Base-by-base conservation (phyloP, 345 rosid genomes). In the Nephelium lappaceum region DNA sequence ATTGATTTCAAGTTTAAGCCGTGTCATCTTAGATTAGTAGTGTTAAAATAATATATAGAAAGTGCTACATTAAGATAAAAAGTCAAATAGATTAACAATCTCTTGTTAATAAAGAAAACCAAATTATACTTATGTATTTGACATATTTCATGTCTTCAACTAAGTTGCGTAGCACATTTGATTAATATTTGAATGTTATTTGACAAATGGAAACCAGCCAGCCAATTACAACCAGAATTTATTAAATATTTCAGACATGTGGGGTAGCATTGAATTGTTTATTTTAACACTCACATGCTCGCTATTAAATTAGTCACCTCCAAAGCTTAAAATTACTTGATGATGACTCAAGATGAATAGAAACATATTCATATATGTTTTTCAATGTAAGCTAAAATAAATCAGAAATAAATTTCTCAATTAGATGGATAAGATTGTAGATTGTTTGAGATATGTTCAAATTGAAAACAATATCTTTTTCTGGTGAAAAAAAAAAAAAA, bases 161-260 rank as follows among this genome's bases (percentile, higher is more conserved):
- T 73, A 73, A 68, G 81, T 77, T 78, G 76, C 65, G 68, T 78
- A 74, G 38, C 73, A 57, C 62, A 21, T 69, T 42, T 74, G 19
- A 78, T 43, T 69, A 53, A 53, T 24, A 12, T 71, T 65, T 57
- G 18, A 58, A 27, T 7, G 25, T 1, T 8, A 31, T 45, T 65
- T 55, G 53, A 67, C 36, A 67, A 24, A 18, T 72, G 78, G 76
- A 69, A 69, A 78, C 67, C 24, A 70, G 73, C 81, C 81, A 78
- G 81, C 84, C 73, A 61, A 81, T 47, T 18, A 81, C 78, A 76
- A 69, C 83, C 39, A 61, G 3, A 45, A 2, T 24, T 51, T 75
- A 64, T 80, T 62, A 31, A 72, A 69, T 24, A 62, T 68, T 71
- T 61, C 57, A n/a, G 49, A 55, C 51, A 66, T 69, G 62, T 74